A percentile compares a stretch with the other conserved stretches of the same genome.
Conservation (phyloP, 768 basidiomycete species). For the Lyophyllum semitale region DNA sequence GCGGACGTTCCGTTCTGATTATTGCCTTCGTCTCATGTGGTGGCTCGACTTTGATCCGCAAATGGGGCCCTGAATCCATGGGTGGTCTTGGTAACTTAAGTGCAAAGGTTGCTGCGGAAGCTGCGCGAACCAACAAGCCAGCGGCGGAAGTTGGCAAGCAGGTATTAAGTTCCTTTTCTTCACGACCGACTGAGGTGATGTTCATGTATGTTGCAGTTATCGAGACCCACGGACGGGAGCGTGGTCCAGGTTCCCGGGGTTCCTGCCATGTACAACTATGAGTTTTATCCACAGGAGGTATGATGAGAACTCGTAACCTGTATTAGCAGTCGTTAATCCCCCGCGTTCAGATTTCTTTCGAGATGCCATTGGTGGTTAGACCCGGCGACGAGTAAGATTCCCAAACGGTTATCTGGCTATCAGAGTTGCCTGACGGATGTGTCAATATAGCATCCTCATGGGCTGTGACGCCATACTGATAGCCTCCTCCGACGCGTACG, state of each 20-base stretch:
- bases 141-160: constrained; percentile 15
- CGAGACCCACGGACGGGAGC: constrained; percentile 14
- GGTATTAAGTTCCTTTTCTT: neutral
- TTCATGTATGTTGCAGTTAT: constrained; percentile 11
- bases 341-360: neutral
- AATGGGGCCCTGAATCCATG: constrained; percentile 18
- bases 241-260: constrained; percentile 22
- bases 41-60: constrained; percentile 9
- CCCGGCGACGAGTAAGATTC: constrained; percentile 3
- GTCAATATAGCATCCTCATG: constrained; percentile 1
- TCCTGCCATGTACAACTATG: constrained; percentile 23
- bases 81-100: constrained; percentile 20
- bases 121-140: constrained; percentile 4
- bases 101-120: constrained; percentile 15
- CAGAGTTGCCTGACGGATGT: neutral
- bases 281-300: constrained; percentile 18
- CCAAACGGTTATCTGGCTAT: neutral
- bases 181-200: neutral
- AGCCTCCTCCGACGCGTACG: constrained; percentile 16
- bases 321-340: neutral
- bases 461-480: constrained; percentile 14
- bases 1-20: constrained; percentile 16
- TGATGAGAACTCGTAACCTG: no score
- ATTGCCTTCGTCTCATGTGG: constrained; percentile 13
- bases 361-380: neutral